Evolutionary conservation across 2,329 filamentous ascomycete species (phyloP).

Genomic region (Colletotrichum tanaceti): DNA sequence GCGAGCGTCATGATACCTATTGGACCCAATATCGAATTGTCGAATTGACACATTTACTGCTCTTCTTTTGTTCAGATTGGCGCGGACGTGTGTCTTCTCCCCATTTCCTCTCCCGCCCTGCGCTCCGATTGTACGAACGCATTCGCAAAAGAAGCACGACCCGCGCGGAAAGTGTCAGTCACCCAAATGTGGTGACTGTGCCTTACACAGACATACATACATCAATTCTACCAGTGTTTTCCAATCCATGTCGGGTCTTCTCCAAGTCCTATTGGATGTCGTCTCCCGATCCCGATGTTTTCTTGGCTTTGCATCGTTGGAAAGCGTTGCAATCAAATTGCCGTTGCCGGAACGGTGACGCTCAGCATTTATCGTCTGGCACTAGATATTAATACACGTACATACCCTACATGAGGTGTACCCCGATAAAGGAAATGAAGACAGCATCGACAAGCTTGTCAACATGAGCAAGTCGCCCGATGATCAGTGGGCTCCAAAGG

Average conservation of each 20-base stretch:
- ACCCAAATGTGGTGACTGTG: not conserved
- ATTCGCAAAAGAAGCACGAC: conserved; percentile 18
- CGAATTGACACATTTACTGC: conserved; percentile 39
- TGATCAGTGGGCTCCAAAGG: too few relatives aligned
- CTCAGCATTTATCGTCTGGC: not conserved
- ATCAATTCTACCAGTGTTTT: conserved; percentile 30
- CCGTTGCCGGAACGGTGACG: not conserved
- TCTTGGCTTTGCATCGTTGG: too few relatives aligned
- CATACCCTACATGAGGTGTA: not conserved
- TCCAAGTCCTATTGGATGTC: too few relatives aligned
- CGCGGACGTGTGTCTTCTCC: not conserved
- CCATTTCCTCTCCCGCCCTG: not conserved
- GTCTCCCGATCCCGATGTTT: too few relatives aligned
- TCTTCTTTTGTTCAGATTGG: conserved; percentile 32
- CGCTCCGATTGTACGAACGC: conserved; percentile 29
- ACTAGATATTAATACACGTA: too few relatives aligned
- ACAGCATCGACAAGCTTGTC: too few relatives aligned
- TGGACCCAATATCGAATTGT: conserved; percentile 33
- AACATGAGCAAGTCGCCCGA: too few relatives aligned
- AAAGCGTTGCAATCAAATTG: too few relatives aligned
- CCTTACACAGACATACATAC: conserved; percentile 34
- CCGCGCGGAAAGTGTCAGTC: conserved; percentile 10
- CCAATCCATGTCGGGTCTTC: not conserved
- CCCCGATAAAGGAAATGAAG: too few relatives aligned
- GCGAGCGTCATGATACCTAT: conserved; percentile 40